Conservation (phyloP, 306 rosid species). For the Cicer judaicum region DNA sequence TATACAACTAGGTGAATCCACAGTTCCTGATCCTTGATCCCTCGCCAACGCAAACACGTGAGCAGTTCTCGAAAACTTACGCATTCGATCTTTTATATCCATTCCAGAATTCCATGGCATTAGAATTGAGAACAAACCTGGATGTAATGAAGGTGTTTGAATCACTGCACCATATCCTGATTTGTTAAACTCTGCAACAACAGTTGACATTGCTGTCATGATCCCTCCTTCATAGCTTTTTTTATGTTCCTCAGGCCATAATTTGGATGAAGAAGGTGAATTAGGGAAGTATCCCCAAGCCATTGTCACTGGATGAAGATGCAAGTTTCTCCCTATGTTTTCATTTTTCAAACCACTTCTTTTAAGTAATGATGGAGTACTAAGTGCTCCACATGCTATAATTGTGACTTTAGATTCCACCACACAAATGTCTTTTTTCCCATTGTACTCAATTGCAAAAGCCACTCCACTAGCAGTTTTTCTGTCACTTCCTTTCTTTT, state of each 20-base stretch:
- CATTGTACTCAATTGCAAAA: slow-evolving; percentile 52
- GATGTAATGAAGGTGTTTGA: slow-evolving; percentile 85
- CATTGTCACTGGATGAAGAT: slow-evolving; percentile 82
- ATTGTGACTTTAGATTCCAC: slow-evolving; percentile 79
- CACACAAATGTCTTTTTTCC: slow-evolving; percentile 56
- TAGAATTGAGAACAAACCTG: slow-evolving; percentile 74
- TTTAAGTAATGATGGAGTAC: slow-evolving; percentile 68
- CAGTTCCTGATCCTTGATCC: slow-evolving; percentile 73
- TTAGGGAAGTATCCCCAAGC: slow-evolving; percentile 90
- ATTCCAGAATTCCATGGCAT: slow-evolving; percentile 84
- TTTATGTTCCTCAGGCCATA: slow-evolving; percentile 63
- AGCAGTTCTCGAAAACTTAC: slow-evolving; percentile 70
- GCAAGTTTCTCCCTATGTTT: slow-evolving; percentile 73
- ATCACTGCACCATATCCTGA: slow-evolving; percentile 73
- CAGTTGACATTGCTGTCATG: slow-evolving; percentile 87
- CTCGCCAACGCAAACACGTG: slow-evolving; percentile 80
- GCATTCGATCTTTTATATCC: slow-evolving; percentile 68
- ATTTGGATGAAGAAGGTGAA: slow-evolving; percentile 37
- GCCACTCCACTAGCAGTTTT: slow-evolving; percentile 60
- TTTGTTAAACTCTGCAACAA: slow-evolving; percentile 52
- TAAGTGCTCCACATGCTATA: slow-evolving; percentile 82
- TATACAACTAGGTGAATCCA: slow-evolving; percentile 50
- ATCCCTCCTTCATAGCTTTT: slow-evolving; percentile 91
- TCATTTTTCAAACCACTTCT: slow-evolving; percentile 71
- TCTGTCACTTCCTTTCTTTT: slow-evolving; percentile 50